Evolutionary conservation across 768 basidiomycete genomes (phyloP), one percentile per base, ranked within the genome.

Genomic region (Russula abietina): DNA sequence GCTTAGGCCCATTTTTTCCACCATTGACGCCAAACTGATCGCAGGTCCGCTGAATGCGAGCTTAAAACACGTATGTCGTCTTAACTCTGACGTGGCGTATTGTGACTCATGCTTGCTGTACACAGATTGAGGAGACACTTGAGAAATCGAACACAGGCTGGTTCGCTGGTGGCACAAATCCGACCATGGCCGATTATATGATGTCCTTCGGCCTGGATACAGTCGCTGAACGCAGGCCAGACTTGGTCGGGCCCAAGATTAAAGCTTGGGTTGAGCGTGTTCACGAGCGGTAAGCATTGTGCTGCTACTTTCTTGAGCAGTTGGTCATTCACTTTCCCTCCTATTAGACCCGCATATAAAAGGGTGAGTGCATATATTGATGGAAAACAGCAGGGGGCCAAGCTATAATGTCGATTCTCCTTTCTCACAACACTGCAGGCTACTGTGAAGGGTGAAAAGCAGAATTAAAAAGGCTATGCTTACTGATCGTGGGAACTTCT

Each of bases 111-210:
- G 8, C n/a, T 17, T 4, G 46, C 7, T 30, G 6, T 39, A 17
- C 5, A n/a, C 30, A 64, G 63, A 24, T 64, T 11, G 63, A 64
- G 36, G 63, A 56, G 5, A 33, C 39, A 4, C 63, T 64, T 33
- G 58, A 64, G 28, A 64, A 56, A n/a, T 64, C 63, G n/a, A 49
- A 39, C 26, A 60, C 63, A 24, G 65, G 64, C 17, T 74, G 71
- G 70, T 69, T 78, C 48, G 78, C 79, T 17, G 79, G 77, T 24
- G 79, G 77, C 30, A 62, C 71, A 26, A 70, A 75, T 38, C 78
- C 78, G 19, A 81, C 80, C 5, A 65, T 76, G 33, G 77, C 80
- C 24, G 80, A 81, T 68, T 80, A 73, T 70, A 74, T 76, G 73
- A 78, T 80, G 77, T 66, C 71, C 33, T 80, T 78, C 65, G 66